Percentiles rank a stretch among this genome's conserved stretches.
These are phyloP conservation scores for Nicotiana knightiana DNA, from an alignment of 257 asterid species.

Conservation along the genomic window DNA sequence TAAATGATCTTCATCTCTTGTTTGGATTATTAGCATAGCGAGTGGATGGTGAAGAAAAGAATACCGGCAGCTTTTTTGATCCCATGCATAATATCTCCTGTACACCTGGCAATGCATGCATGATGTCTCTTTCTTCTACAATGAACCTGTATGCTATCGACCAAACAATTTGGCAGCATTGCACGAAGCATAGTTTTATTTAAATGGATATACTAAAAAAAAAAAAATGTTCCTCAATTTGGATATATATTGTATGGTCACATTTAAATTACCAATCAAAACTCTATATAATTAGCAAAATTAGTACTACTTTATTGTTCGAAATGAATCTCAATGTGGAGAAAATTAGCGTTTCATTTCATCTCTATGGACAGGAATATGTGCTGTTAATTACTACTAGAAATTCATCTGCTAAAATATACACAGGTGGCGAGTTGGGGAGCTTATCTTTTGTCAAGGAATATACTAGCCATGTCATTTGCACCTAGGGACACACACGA, in stretches of 20 bases:
- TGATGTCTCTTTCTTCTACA: not conserved
- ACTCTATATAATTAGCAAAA: not conserved
- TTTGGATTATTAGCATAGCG: not conserved
- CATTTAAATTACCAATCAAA: not conserved
- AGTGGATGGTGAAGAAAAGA: not conserved
- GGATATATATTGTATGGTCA: not conserved
- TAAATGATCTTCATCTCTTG: not conserved
- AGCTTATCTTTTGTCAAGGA: conserved; percentile 70
- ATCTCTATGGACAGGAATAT: no score
- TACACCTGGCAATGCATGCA: conserved; percentile 21
- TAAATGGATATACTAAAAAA: no score
- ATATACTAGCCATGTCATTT: conserved; percentile 71
- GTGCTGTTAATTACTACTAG: no score
- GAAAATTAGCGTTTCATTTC: no score
- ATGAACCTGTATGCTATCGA: not conserved
- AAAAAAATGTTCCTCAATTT: not conserved
- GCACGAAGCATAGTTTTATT: not conserved
- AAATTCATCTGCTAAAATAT: not conserved
- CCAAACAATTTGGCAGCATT: not conserved
- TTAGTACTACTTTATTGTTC: not conserved
- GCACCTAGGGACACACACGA: conserved; percentile 91
- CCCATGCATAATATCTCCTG: conserved; percentile 12
- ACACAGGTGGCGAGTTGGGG: conserved; percentile 91
- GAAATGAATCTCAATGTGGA: not conserved
- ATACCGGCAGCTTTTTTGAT: not conserved